Evolutionary conservation across 1,284 basidiomycete species (phyloP), one percentile per base, ranked within the genome.

Genomic region (Leccinum griseonigrum): DNA sequence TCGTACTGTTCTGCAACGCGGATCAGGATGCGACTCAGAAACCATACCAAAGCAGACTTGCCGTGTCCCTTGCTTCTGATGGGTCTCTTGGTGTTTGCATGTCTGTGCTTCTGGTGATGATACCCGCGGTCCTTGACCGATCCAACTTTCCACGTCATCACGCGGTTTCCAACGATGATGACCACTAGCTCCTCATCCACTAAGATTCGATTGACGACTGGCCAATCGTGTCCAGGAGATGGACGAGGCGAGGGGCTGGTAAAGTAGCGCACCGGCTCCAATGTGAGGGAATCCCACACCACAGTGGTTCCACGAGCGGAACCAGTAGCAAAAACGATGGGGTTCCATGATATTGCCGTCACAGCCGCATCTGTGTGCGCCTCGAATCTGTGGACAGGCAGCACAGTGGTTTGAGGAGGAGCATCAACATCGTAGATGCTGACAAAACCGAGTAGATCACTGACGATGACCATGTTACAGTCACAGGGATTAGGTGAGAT

Each of bases 71-170:
- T 67, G 63, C 64, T 67, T 67, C 64, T 59, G 62, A 74, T n/a
- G 9, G 38, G 62, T 14, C 48, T 57, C 61, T 65, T 73, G 31
- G 46, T 4, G 31, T 68, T 64, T 36, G 67, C 54, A 13, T 71
- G 70, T 54, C 60, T 73, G 10, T 26, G 48, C 50, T 59, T 76
- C 63, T 62, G 52, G 54, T 26, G 58, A 34, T 55, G 48, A 52
- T 56, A 46, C n/a, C 40, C 60, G 56, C 58, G 62, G 13, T 54
- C 57, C 46, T 69, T 65, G 13, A 81, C 75, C 1, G 79, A 78
- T 9, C 84, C 87, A 3, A 86, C 85, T 63, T 83, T 83, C 88
- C 91, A 94, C 1, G 87, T 82, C 67, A 92, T 76, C 4, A 92
- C 82, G 56, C 82, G 78, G 60, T 81, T 83, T 2, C 87, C 91